Conservation (phyloP, 73 alveolate genomes). For the Paraurostyla sp. region DNA sequence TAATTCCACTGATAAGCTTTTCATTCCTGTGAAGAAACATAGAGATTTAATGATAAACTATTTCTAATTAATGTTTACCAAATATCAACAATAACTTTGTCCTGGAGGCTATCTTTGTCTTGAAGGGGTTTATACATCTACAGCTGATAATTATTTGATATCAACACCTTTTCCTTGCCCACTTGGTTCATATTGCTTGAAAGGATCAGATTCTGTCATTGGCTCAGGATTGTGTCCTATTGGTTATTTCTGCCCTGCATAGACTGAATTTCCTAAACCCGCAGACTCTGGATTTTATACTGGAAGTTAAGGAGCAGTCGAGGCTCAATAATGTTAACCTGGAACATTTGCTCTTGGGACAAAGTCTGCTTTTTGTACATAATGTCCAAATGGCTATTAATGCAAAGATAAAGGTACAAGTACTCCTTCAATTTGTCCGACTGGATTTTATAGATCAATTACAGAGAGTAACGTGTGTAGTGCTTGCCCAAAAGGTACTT, state of each 20-base stretch:
- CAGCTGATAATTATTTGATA: constrained; percentile 46
- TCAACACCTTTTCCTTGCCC: constrained; percentile 81
- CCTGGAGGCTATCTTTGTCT: constrained; percentile 85
- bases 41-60: not conserved
- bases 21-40: constrained; percentile 55
- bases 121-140: constrained; percentile 77
- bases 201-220: constrained; percentile 79
- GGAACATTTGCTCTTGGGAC: constrained; percentile 79
- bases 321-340: constrained; percentile 80
- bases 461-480: constrained; percentile 77
- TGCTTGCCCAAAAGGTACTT: constrained; percentile 89
- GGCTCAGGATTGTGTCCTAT: constrained; percentile 90
- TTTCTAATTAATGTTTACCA: constrained; percentile 56
- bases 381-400: constrained; percentile 93
- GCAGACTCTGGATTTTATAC: constrained; percentile 72
- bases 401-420: constrained; percentile 86
- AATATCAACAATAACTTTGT: constrained; percentile 70
- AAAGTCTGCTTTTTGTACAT: constrained; percentile 69
- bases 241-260: constrained; percentile 87
- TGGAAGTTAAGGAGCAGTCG: constrained; percentile 71
- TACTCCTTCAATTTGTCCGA: constrained; percentile 87
- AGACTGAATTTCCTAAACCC: constrained; percentile 73
- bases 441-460: constrained; percentile 80
- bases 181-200: constrained; percentile 84
- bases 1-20: constrained; percentile 15